Conservation (phyloP, 495 filamentous ascomycete genomes). For the Cladorrhinum samala region DNA sequence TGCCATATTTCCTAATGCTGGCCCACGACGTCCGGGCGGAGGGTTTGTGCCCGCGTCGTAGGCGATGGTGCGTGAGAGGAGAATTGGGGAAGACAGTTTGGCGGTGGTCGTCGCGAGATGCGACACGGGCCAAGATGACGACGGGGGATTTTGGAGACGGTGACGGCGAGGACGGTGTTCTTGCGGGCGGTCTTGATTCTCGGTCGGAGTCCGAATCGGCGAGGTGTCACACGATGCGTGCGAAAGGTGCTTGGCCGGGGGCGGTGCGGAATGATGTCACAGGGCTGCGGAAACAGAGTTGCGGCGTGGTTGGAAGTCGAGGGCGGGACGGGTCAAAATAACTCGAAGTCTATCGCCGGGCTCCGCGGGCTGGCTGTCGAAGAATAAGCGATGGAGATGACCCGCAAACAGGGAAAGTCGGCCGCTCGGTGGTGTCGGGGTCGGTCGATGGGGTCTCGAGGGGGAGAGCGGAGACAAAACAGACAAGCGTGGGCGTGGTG, state of each 20-base stretch:
- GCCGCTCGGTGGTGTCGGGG: background rate
- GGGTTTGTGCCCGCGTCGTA: slow-evolving; percentile 71
- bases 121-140: slow-evolving; percentile 10
- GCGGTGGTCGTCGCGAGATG: slow-evolving; percentile 47
- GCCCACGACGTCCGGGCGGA: slow-evolving; percentile 40
- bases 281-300: background rate
- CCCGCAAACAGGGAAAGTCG: background rate
- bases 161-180: background rate
- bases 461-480: background rate
- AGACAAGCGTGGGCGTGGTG: too few species aligned
- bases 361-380: background rate
- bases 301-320: too few species aligned
- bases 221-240: slow-evolving; percentile 2
- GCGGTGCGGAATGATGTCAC: slow-evolving; percentile 14
- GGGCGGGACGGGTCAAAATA: too few species aligned
- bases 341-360: too few species aligned
- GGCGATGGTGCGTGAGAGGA: slow-evolving; percentile 72
- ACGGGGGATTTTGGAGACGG: background rate
- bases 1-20: slow-evolving; percentile 37
- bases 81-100: slow-evolving; percentile 76
- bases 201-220: background rate
- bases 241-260: background rate
- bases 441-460: background rate
- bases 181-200: too few species aligned
- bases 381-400: background rate